These are phyloP conservation scores for Rosa persica DNA, from an alignment of 306 rosid species.

Conservation along the genomic window DNA sequence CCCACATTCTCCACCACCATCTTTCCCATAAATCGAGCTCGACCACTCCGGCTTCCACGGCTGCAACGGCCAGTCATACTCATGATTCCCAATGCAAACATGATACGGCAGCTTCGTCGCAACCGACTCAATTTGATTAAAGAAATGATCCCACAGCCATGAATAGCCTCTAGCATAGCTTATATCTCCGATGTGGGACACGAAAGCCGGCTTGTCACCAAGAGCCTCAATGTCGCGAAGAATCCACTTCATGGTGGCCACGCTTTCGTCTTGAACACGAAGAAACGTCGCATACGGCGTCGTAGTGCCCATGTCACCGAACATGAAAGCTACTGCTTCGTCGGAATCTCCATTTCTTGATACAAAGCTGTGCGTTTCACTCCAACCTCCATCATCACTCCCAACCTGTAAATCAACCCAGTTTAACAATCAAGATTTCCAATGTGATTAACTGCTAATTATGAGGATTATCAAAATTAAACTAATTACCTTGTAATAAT, in stretches of 20 bases:
- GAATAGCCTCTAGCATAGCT: slow-evolving; percentile 93
- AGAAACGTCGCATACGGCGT: slow-evolving; percentile 71
- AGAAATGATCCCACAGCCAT: slow-evolving; percentile 92
- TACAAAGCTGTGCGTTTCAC: slow-evolving; percentile 60
- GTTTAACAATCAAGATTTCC: background rate
- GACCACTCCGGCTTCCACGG: slow-evolving; percentile 90
- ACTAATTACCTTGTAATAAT: slow-evolving; percentile 71
- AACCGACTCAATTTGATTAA: slow-evolving; percentile 68
- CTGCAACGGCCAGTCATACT: slow-evolving; percentile 84
- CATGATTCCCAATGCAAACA: slow-evolving; percentile 93
- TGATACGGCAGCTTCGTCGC: slow-evolving; percentile 79
- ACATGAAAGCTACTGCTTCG: slow-evolving; percentile 79
- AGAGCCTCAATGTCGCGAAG: slow-evolving; percentile 82
- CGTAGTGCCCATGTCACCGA: slow-evolving; percentile 90
- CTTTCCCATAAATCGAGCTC: slow-evolving; percentile 50
- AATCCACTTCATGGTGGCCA: slow-evolving; percentile 81
- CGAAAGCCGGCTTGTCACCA: slow-evolving; percentile 75
- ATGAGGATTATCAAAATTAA: background rate
- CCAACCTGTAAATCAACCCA: slow-evolving; percentile 56
- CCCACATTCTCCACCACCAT: slow-evolving; percentile 98
- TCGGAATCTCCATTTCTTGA: slow-evolving; percentile 63
- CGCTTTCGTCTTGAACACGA: slow-evolving; percentile 82
- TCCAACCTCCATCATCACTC: slow-evolving; percentile 79
- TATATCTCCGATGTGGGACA: slow-evolving; percentile 91
- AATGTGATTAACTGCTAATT: background rate